phyloP scores from a whole-genome alignment of 371 early-diverging fungal species.

The Haplosporangium sp. region DNA sequence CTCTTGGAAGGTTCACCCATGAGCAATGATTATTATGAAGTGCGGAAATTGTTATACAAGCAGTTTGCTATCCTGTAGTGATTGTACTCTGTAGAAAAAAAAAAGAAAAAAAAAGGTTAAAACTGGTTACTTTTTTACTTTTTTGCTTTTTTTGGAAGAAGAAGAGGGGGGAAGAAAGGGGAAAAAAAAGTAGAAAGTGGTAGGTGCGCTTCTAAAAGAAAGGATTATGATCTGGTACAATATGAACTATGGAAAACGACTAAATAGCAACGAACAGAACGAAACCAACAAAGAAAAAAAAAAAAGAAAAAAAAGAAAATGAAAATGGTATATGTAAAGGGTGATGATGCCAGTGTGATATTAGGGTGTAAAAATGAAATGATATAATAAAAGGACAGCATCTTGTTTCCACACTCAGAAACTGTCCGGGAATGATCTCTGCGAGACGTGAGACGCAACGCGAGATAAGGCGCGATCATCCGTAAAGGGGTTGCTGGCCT shows the following conservation, averaged over 20 bases:
- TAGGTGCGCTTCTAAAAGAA: not conserved
- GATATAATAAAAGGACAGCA: too few species aligned
- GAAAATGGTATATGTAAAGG: not conserved
- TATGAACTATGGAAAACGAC: not conserved
- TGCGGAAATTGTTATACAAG: slow-evolving; percentile 61
- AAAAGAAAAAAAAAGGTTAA: not conserved
- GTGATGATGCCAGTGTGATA: not conserved
- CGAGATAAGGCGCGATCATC: slow-evolving; percentile 21
- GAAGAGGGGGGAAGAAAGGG: not conserved
- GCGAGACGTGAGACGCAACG: not conserved
- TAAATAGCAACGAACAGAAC: not conserved
- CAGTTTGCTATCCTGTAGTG: slow-evolving; percentile 68
- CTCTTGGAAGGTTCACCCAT: slow-evolving; percentile 49
- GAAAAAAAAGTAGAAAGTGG: not conserved
- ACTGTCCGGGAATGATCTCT: not conserved
- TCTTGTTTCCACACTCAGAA: too few species aligned
- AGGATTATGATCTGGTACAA: too few species aligned
- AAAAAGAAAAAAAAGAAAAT: not conserved
- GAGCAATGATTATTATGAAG: slow-evolving; percentile 54
- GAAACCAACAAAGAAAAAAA: not conserved
- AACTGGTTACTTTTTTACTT: not conserved
- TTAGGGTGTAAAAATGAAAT: not conserved
- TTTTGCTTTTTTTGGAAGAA: not conserved
- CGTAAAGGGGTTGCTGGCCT: slow-evolving; percentile 21
- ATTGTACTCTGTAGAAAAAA: slow-evolving; percentile 18